Evolutionary conservation across 257 asterid species (phyloP).

Genomic region (Voacanga thouarsii): DNA sequence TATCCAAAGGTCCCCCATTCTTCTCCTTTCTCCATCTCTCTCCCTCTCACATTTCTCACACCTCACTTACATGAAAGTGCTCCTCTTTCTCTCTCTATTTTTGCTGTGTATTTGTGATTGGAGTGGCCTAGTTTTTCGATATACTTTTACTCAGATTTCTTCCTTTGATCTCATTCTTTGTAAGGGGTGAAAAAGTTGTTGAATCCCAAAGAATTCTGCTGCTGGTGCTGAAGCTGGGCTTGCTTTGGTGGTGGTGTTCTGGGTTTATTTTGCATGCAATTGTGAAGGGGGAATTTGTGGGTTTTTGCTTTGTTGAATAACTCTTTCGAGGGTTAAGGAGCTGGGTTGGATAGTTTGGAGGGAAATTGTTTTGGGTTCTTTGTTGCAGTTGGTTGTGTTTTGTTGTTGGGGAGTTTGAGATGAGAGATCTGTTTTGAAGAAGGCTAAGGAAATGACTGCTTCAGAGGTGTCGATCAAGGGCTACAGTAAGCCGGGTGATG

Average conservation of each 20-base stretch:
- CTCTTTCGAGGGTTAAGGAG: conserved; percentile 2
- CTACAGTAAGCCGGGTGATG: conserved; percentile 40
- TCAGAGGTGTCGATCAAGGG: conserved; percentile 65
- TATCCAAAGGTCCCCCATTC: conserved; percentile 28
- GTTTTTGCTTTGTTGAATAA: not conserved
- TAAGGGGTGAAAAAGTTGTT: conserved; percentile 5
- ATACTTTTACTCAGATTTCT: not conserved
- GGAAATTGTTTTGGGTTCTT: conserved; percentile 2
- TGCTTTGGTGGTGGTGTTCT: not conserved
- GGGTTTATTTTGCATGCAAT: not conserved
- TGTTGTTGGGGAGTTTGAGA: conserved; percentile 20
- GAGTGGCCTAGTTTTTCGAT: not conserved
- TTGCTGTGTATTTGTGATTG: conserved; percentile 5
- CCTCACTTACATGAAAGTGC: conserved; percentile 24
- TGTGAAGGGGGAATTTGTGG: not conserved
- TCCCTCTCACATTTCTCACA: conserved; percentile 14
- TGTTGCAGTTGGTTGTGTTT: not conserved
- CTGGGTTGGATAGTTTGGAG: conserved; percentile 15
- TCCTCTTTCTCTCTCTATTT: conserved; percentile 7
- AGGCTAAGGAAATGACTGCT: conserved; percentile 42
- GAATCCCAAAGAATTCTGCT: conserved; percentile 8
- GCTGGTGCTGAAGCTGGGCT: not conserved
- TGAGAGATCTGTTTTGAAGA: conserved; percentile 65
- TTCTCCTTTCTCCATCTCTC: not conserved
- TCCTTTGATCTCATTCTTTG: conserved; percentile 6